Conservation (phyloP, 352 stramenopile genomes). For the Blastocystis sp. region DNA sequence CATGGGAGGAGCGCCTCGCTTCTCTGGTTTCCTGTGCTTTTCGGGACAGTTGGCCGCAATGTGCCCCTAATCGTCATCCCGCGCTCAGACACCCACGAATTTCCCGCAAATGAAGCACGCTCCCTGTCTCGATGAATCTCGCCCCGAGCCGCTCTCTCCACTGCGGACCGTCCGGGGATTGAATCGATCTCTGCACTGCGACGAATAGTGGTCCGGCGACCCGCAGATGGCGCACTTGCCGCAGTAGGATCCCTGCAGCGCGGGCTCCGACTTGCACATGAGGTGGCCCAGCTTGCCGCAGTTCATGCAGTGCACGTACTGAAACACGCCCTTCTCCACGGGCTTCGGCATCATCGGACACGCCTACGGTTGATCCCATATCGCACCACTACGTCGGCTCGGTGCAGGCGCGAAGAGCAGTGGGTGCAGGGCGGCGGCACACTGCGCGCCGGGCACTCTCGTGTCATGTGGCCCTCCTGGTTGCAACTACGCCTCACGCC, state of each 20-base stretch:
- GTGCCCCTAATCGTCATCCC: constrained; percentile 7
- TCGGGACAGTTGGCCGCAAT: constrained; percentile 24
- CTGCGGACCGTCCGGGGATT: constrained; percentile 14
- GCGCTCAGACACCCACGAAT: constrained; percentile 1
- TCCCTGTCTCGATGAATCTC: neutral
- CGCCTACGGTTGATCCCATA: neutral
- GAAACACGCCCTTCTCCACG: constrained; percentile 48
- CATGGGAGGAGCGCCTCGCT: too few relatives aligned
- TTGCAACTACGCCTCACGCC: constrained; percentile 6
- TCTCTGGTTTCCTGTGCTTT: neutral
- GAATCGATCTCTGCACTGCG: constrained; percentile 26
- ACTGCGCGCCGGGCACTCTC: neutral
- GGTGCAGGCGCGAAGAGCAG: constrained; percentile 57
- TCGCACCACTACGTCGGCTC: neutral
- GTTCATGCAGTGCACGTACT: constrained; percentile 24
- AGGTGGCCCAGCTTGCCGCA: constrained; percentile 46
- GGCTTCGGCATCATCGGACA: constrained; percentile 45
- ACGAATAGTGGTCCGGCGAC: constrained; percentile 20
- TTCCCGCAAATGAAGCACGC: constrained; percentile 56
- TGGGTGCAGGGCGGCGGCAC: constrained; percentile 7
- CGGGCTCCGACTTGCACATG: constrained; percentile 28
- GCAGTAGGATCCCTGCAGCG: neutral
- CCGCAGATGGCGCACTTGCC: constrained; percentile 44
- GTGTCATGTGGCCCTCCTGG: constrained; percentile 9
- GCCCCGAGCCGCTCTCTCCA: neutral